Evolutionary conservation across 148 eudicot species (phyloP), one percentile per base, ranked within the genome.

Genomic region (Vaccinium corymbosum): DNA sequence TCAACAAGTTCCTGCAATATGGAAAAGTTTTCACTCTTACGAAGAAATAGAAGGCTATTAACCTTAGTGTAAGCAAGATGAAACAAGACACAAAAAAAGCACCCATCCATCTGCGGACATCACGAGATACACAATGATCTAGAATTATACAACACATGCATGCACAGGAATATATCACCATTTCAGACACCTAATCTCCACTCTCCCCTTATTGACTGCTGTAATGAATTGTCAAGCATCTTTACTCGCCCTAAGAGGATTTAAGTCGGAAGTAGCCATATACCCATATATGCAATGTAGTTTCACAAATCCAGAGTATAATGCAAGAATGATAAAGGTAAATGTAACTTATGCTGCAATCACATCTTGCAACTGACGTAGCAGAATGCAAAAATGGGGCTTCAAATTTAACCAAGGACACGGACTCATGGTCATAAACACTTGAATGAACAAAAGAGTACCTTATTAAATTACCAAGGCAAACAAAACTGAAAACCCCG

Each of bases 1-100:
- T 88, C 86, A 86, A 46, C 84, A 85, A 91, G 79, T 72, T 86
- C 92, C 98, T 94, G 93, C 86, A 82, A 84, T 35, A 85, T 75
- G 83, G 83, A 72, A 86, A 83, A 76, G 75, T 49, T 1, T 49
- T 76, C 20, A 55, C 68, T 82, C 32, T 64, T 74, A 10, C 70
- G 32, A 50, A 51, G 46, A 46, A 71, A 72, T 19, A 81, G 25
- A n/a, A 46, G 55, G 68, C 52, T n/a, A n/a, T 57, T 55, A 70
- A 76, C 62, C 53, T 61, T 17, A 52, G 56, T 2, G n/a, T 15
- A 7, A 14, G 17, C 62, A 55, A 57, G 71, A 46, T 27, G 52
- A 68, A 48, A 27, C 62, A 32, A 61, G 11, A 32, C 16, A 78
- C 27, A 22, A 46, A 22, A 81, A 81, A 16, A 66, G 6, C 55